Conservation (phyloP, 345 rosid genomes). For the Eutrema yunnanense region DNA sequence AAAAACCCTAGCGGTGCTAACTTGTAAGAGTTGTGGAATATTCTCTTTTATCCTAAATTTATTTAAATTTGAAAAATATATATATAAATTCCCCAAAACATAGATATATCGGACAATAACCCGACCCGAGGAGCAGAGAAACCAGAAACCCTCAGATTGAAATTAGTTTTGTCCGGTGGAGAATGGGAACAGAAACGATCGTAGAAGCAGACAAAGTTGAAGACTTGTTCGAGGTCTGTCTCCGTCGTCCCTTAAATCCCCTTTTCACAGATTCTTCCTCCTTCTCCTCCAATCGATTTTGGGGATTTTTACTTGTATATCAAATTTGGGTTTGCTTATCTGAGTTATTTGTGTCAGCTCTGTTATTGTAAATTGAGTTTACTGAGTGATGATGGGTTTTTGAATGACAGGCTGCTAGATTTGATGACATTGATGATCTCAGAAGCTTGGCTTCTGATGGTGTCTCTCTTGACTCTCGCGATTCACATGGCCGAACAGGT, state of each 20-base stretch:
- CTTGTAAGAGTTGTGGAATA: background rate
- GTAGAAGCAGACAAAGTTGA: constrained; percentile 42
- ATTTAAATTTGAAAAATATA: too few species aligned
- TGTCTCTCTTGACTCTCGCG: constrained; percentile 67
- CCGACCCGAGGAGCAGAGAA: background rate
- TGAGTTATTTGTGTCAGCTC: background rate
- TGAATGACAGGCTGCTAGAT: constrained; percentile 83
- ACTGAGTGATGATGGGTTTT: background rate
- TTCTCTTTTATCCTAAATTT: too few species aligned
- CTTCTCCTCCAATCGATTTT: background rate
- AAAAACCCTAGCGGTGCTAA: background rate
- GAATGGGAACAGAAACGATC: constrained; percentile 41
- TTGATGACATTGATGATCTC: constrained; percentile 69
- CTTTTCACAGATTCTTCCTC: background rate
- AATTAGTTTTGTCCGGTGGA: background rate
- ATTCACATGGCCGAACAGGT: constrained; percentile 86
- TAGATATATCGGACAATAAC: background rate
- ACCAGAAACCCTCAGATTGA: constrained; percentile 10
- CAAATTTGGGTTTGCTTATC: background rate
- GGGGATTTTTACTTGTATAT: background rate
- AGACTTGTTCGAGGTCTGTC: constrained; percentile 55
- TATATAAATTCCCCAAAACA: background rate
- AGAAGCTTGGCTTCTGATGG: constrained; percentile 53
- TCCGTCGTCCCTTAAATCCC: background rate
- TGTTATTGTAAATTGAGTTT: background rate